Percentiles rank a stretch among this genome's conserved stretches.
Evolutionary conservation across 2,329 filamentous ascomycete species (phyloP).

Genomic region (Cyclaneusma minus): DNA sequence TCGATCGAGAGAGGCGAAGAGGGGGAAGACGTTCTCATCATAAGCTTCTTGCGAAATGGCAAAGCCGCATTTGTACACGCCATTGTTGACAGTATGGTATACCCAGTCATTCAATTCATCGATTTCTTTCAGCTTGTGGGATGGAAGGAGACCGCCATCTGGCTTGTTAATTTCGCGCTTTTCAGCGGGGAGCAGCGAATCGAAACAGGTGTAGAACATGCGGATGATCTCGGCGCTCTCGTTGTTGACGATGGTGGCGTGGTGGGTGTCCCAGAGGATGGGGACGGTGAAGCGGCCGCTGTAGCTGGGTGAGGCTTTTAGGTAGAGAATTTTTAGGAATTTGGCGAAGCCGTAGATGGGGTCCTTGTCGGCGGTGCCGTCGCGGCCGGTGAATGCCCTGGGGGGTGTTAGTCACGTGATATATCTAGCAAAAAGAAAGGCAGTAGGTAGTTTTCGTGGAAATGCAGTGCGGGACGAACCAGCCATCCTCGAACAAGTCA

Average conservation of each 20-base stretch:
- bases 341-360: conserved; percentile 7
- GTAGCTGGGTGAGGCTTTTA: conserved; percentile 48
- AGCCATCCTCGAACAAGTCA: conserved; percentile 4
- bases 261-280: conserved; percentile 48
- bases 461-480: too few relatives aligned
- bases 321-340: conserved; percentile 60
- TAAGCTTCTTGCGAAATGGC: conserved; percentile 50
- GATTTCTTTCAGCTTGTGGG: conserved; percentile 3
- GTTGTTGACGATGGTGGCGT: conserved; percentile 58
- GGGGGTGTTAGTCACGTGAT: too few relatives aligned
- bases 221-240: conserved; percentile 69
- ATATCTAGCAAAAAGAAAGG: too few relatives aligned
- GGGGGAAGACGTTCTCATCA: conserved; percentile 38
- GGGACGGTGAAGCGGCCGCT: conserved; percentile 55
- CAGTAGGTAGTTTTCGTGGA: too few relatives aligned
- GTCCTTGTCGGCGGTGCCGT: conserved; percentile 3
- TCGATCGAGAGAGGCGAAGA: conserved; percentile 50
- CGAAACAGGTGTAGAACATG: conserved; percentile 52
- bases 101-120: conserved; percentile 46
- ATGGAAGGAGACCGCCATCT: conserved; percentile 4
- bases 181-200: conserved; percentile 6
- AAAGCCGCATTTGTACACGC: conserved; percentile 44
- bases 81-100: conserved; percentile 36
- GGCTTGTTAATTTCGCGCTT: conserved; percentile 4
- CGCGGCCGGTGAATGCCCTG: conserved; percentile 5